Evolutionary conservation across 768 basidiomycete genomes (phyloP).

Genomic region (Cystobasidium onofrii): DNA sequence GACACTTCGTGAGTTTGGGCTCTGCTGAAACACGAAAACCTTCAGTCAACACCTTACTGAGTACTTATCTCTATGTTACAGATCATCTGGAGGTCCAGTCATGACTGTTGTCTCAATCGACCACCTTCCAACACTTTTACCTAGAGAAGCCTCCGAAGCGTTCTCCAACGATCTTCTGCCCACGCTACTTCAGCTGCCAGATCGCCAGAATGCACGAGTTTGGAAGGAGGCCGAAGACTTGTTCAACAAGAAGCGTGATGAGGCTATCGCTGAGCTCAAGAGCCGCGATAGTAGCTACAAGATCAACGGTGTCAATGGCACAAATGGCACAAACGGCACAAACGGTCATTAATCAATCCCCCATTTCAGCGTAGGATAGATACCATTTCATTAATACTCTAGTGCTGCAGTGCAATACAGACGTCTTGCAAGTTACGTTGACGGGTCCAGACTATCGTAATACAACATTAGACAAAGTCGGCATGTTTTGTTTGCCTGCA

Average conservation of each 20-base stretch:
- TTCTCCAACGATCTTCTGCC: slow-evolving; percentile 82
- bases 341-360: background rate
- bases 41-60: too few relatives aligned
- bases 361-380: too few relatives aligned
- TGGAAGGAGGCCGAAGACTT: slow-evolving; percentile 83
- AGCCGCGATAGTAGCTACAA: background rate
- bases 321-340: background rate
- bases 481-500: background rate
- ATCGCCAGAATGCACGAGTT: slow-evolving; percentile 58
- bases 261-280: slow-evolving; percentile 22
- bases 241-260: slow-evolving; percentile 61
- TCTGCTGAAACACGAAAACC: slow-evolving; percentile 7
- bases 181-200: slow-evolving; percentile 67
- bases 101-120: slow-evolving; percentile 90
- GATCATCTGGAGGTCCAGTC: slow-evolving; percentile 58
- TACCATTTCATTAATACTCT: too few relatives aligned
- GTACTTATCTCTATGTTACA: background rate
- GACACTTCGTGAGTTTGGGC: slow-evolving; percentile 59
- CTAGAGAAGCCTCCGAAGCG: slow-evolving; percentile 92
- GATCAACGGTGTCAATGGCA: slow-evolving; percentile 1
- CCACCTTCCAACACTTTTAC: slow-evolving; percentile 88
- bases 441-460: background rate
- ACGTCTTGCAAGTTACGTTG: background rate
- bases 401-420: background rate
- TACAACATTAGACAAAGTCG: background rate